Evolutionary conservation across 2,329 filamentous ascomycete species (phyloP).

Genomic region (Sclerotinia spermophila): DNA sequence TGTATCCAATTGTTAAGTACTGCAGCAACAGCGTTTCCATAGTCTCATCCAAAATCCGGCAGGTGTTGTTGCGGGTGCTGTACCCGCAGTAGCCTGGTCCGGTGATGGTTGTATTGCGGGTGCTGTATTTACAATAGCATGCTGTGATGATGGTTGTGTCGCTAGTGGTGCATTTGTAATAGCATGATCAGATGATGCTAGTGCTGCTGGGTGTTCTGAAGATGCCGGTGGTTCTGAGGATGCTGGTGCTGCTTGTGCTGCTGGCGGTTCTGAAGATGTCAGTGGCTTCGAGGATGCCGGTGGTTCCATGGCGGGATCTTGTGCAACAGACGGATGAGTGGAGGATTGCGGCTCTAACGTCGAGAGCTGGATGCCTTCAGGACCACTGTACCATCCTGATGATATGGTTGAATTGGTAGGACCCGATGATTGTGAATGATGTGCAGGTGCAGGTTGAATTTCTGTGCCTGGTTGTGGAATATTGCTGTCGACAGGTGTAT

Average conservation of each 20-base stretch:
- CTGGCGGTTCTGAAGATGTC: too few relatives aligned
- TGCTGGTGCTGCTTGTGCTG: too few relatives aligned
- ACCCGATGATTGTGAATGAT: not conserved
- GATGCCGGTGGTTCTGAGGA: too few relatives aligned
- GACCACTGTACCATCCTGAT: not conserved
- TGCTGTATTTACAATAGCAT: not conserved
- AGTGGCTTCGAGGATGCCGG: too few relatives aligned
- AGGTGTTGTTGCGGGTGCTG: not conserved
- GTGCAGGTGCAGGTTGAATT: not conserved
- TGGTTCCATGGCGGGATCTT: not conserved
- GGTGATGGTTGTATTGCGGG: not conserved
- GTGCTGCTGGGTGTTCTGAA: too few relatives aligned
- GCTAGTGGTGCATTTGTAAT: too few relatives aligned
- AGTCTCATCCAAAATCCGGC: not conserved
- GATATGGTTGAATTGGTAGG: not conserved
- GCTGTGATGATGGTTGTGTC: not conserved
- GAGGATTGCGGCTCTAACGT: not conserved
- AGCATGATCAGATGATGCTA: too few relatives aligned
- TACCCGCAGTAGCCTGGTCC: too few relatives aligned
- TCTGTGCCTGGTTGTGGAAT: not conserved
- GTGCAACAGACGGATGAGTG: not conserved
- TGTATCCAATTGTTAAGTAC: not conserved
- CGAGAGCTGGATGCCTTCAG: not conserved
- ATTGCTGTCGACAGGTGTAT: not conserved
- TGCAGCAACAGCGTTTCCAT: not conserved